A percentile compares a stretch with the other conserved stretches of the same genome.
These are phyloP conservation scores for Salisapilia sapeloensis DNA, from an alignment of 352 stramenopile genomes.

Conservation along the genomic window DNA sequence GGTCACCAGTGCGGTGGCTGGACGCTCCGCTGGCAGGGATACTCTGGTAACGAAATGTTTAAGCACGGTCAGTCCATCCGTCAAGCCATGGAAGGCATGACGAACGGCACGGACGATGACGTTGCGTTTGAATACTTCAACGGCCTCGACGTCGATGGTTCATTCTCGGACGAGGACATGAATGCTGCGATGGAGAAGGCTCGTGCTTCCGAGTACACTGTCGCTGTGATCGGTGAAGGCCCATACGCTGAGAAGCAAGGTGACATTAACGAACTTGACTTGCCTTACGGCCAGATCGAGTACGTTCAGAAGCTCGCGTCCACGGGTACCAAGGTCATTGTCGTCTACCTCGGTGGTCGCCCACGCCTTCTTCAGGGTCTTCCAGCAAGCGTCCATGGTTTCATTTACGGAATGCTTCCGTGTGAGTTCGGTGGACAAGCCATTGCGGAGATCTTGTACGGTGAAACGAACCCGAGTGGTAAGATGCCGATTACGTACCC, in stretches of 20 bases:
- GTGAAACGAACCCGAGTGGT: constrained; percentile 65
- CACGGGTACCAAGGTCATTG: constrained; percentile 62
- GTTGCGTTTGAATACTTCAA: constrained; percentile 29
- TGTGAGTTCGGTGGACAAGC: constrained; percentile 63
- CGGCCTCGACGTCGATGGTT: constrained; percentile 28
- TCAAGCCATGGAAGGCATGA: constrained; percentile 24
- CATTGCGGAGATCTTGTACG: constrained; percentile 70
- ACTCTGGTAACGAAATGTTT: constrained; percentile 38
- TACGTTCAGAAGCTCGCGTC: constrained; percentile 48
- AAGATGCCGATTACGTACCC: constrained; percentile 71
- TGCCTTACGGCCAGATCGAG: constrained; percentile 44
- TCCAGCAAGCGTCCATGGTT: constrained; percentile 30
- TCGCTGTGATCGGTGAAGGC: constrained; percentile 62
- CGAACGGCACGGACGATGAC: constrained; percentile 2
- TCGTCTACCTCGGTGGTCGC: constrained; percentile 63
- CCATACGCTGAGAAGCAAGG: constrained; percentile 75
- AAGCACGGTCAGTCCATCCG: constrained; percentile 48
- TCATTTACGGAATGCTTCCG: constrained; percentile 67
- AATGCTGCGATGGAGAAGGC: constrained; percentile 32
- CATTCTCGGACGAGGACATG: constrained; percentile 22
- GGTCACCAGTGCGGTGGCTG: constrained; percentile 64
- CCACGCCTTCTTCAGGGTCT: constrained; percentile 54
- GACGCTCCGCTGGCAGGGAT: constrained; percentile 78
- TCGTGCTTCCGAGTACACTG: constrained; percentile 29
- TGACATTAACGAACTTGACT: constrained; percentile 60